These are phyloP conservation scores for Raffaelea deltoideospora DNA, from an alignment of 2,329 filamentous ascomycete species.

Conservation along the genomic window DNA sequence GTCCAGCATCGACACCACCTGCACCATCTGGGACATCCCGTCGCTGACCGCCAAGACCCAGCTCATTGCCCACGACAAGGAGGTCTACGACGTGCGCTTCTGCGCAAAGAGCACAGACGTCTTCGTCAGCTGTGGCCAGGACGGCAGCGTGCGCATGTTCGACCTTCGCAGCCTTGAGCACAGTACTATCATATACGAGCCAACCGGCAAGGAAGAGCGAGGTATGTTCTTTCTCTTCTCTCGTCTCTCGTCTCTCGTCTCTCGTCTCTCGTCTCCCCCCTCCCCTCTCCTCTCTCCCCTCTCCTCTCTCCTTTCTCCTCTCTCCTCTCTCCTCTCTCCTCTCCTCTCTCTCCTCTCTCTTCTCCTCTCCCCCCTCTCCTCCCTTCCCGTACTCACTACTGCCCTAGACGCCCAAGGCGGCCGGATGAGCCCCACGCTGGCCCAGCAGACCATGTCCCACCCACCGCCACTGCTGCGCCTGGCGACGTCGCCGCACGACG, in stretches of 20 bases:
- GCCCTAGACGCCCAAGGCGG: slow-evolving; percentile 37
- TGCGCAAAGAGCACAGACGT: slow-evolving; percentile 98
- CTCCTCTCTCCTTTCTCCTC: not conserved
- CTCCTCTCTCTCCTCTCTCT: not conserved
- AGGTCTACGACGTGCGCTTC: slow-evolving; percentile 96
- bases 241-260: not conserved
- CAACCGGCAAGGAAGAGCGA: slow-evolving; percentile 69
- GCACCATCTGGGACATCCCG: slow-evolving; percentile 98
- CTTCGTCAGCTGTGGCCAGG: slow-evolving; percentile 93
- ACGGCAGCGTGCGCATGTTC: slow-evolving; percentile 98
- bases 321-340: not conserved
- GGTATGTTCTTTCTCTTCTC: slow-evolving; percentile 30
- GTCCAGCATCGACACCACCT: slow-evolving; percentile 96
- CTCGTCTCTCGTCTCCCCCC: no score
- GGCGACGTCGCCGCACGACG: slow-evolving; percentile 86
- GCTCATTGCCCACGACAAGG: slow-evolving; percentile 95
- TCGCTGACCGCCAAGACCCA: slow-evolving; percentile 96
- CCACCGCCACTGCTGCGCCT: slow-evolving; percentile 66
- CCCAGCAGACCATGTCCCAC: slow-evolving; percentile 62
- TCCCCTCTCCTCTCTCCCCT: not conserved
- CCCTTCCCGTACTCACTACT: not conserved
- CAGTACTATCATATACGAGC: slow-evolving; percentile 98
- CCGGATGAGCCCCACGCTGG: slow-evolving; percentile 57
- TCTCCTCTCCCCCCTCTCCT: not conserved
- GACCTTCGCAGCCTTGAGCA: slow-evolving; percentile 92